These are phyloP conservation scores for Neonectria coccinea DNA, from an alignment of 2,329 filamentous ascomycete genomes.

Conservation along the genomic window DNA sequence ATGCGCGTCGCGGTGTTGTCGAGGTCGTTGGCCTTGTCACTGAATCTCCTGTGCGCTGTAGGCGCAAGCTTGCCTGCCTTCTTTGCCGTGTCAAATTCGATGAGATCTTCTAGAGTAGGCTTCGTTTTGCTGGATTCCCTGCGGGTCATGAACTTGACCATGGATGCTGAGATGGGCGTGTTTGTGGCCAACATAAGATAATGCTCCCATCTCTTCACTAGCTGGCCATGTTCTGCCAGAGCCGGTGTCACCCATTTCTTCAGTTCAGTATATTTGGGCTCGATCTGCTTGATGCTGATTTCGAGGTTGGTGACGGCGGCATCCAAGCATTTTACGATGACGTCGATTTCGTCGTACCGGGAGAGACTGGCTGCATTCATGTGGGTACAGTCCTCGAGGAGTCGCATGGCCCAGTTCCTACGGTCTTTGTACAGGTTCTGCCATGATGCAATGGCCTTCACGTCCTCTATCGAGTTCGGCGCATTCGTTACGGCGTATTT, in stretches of 20 bases:
- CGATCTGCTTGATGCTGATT: slow-evolving; percentile 76
- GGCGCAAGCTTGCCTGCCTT: slow-evolving; percentile 76
- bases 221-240: slow-evolving; percentile 73
- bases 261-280: slow-evolving; percentile 77
- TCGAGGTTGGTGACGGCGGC: slow-evolving; percentile 89
- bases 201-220: slow-evolving; percentile 75
- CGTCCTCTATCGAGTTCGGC: slow-evolving; percentile 85
- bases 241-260: slow-evolving; percentile 77
- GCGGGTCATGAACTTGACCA: slow-evolving; percentile 74
- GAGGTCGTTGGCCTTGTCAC: slow-evolving; percentile 68
- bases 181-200: slow-evolving; percentile 74
- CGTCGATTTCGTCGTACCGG: slow-evolving; percentile 77
- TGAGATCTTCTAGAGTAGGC: slow-evolving; percentile 77
- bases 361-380: slow-evolving; percentile 73
- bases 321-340: slow-evolving; percentile 82
- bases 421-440: slow-evolving; percentile 85
- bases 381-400: slow-evolving; percentile 75
- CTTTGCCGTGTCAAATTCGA: slow-evolving; percentile 79
- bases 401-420: slow-evolving; percentile 79
- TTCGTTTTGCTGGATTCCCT: slow-evolving; percentile 58
- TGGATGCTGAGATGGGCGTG: slow-evolving; percentile 73
- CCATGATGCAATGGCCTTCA: slow-evolving; percentile 88
- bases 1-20: slow-evolving; percentile 71
- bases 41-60: slow-evolving; percentile 69
- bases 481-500: slow-evolving; percentile 71